Conservation (phyloP, 495 filamentous ascomycete species). For the Neurospora tetraspora region DNA sequence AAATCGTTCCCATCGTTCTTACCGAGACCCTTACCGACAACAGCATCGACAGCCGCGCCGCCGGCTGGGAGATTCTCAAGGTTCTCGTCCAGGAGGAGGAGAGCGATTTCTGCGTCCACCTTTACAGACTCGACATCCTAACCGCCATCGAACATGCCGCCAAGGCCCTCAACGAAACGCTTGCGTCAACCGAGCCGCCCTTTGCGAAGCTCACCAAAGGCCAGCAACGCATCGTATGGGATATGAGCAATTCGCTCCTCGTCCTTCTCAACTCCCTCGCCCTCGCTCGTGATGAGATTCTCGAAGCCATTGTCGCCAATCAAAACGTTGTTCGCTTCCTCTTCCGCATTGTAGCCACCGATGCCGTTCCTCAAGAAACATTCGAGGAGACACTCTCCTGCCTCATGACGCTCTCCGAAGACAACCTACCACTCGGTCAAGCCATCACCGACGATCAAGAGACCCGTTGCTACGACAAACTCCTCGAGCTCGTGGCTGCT, state of each 20-base stretch:
- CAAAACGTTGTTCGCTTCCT: slow-evolving; percentile 39
- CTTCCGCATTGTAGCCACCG: slow-evolving; percentile 33
- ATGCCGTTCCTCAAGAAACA: slow-evolving; percentile 22
- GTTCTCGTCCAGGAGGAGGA: slow-evolving; percentile 50
- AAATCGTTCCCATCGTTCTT: slow-evolving; percentile 48
- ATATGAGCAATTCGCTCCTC: slow-evolving; percentile 37
- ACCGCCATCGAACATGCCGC: slow-evolving; percentile 44
- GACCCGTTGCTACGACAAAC: slow-evolving; percentile 26
- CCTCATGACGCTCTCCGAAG: slow-evolving; percentile 45
- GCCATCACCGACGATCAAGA: slow-evolving; percentile 29
- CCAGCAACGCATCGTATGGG: slow-evolving; percentile 39
- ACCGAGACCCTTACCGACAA: slow-evolving; percentile 50
- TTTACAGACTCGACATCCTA: slow-evolving; percentile 47
- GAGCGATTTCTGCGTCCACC: slow-evolving; percentile 49
- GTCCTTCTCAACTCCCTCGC: slow-evolving; percentile 35
- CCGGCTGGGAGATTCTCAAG: slow-evolving; percentile 51
- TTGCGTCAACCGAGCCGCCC: slow-evolving; percentile 25
- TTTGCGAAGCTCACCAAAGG: slow-evolving; percentile 36
- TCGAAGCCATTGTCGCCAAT: slow-evolving; percentile 37
- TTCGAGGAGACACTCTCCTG: slow-evolving; percentile 39
- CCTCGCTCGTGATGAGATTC: slow-evolving; percentile 44
- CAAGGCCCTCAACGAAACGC: slow-evolving; percentile 35
- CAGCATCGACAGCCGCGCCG: slow-evolving; percentile 44
- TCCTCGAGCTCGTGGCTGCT: slow-evolving; percentile 24
- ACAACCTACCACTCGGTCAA: slow-evolving; percentile 37